Conservation (phyloP, 2,329 filamentous ascomycete genomes). For the Calonectria montana region DNA sequence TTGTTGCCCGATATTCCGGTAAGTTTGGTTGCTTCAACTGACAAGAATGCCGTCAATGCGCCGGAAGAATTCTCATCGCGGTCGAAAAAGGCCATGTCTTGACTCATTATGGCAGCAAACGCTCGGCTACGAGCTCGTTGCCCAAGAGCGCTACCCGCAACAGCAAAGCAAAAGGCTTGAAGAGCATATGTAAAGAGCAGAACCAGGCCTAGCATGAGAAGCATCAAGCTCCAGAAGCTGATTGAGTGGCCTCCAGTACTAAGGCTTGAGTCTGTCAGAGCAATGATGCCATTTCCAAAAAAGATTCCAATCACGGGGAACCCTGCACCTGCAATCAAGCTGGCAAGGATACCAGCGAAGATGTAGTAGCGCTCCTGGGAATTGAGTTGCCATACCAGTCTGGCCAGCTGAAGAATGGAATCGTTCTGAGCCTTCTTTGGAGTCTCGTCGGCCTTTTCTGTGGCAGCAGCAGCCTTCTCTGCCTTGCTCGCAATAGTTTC, state of each 20-base stretch:
- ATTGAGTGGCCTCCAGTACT: neutral
- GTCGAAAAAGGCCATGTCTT: slow-evolving; percentile 16
- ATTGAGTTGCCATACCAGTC: neutral
- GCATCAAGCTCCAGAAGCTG: slow-evolving; percentile 5
- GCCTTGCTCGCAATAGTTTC: neutral
- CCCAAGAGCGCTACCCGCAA: neutral
- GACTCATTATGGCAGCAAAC: neutral
- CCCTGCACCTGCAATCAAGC: neutral
- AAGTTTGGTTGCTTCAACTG: slow-evolving; percentile 1
- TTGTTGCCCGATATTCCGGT: neutral
- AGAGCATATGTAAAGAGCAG: neutral
- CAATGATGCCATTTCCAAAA: neutral
- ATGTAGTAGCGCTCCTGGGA: neutral
- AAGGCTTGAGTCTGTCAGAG: neutral
- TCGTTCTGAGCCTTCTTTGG: neutral
- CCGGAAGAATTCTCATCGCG: slow-evolving; percentile 8
- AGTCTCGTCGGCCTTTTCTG: neutral
- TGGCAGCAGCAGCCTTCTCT: neutral
- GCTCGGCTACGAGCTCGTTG: neutral
- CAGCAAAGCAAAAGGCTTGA: neutral
- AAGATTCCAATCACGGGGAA: neutral
- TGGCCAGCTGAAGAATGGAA: neutral
- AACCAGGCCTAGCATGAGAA: neutral
- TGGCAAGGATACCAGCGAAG: neutral
- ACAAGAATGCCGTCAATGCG: neutral